A percentile compares a stretch with the other conserved stretches of the same genome.
phyloP scores from a whole-genome alignment of 345 rosid genomes.

The Citrus mangshanensis region DNA sequence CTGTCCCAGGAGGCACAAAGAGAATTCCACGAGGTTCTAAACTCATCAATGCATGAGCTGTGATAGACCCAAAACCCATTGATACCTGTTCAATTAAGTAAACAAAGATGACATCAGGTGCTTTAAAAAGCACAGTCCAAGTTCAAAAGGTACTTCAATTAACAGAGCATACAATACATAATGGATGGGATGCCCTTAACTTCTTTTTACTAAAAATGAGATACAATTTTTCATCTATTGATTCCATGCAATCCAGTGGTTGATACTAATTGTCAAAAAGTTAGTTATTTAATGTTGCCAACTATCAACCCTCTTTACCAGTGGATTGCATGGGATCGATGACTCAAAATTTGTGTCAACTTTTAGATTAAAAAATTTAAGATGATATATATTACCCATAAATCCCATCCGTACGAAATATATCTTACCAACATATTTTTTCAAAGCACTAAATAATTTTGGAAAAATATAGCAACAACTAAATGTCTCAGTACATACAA shows the following conservation, averaged over 20 bases:
- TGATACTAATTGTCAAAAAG: not conserved
- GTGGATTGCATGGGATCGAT: not conserved
- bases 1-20: slow-evolving; percentile 81
- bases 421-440: not conserved
- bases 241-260: not conserved
- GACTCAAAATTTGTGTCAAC: no score
- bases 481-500: not conserved
- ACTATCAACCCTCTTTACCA: not conserved
- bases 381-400: no score
- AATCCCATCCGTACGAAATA: not conserved
- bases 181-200: no score
- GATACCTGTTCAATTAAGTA: slow-evolving; percentile 59
- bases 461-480: not conserved
- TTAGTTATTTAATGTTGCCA: no score
- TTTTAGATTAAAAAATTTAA: no score
- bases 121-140: not conserved
- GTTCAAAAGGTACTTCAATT: not conserved
- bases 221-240: no score
- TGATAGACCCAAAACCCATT: slow-evolving; percentile 85
- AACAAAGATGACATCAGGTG: slow-evolving; percentile 9
- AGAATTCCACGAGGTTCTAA: slow-evolving; percentile 96
- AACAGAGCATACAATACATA: not conserved
- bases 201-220: not conserved
- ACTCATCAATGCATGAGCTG: slow-evolving; percentile 84
- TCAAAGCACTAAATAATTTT: not conserved